Conservation (phyloP, 208 protist genomes). For the Trypanosoma congolense region DNA sequence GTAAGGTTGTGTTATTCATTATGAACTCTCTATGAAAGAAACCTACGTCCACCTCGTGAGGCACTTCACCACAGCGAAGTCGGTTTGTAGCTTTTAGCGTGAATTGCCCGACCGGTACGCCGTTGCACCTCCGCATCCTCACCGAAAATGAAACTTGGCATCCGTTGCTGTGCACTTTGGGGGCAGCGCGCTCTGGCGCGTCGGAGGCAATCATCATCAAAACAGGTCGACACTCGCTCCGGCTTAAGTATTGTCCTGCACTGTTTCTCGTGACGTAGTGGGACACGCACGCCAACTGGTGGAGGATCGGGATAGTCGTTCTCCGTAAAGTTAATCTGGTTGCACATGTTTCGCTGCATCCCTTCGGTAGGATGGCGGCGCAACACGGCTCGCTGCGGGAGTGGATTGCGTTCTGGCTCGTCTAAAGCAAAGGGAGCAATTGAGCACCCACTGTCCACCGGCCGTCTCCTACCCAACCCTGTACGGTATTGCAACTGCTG, state of each 20-base stretch:
- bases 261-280: constrained; percentile 29
- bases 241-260: constrained; percentile 26
- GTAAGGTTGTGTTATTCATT: no score
- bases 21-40: no score
- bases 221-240: constrained; percentile 14
- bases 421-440: constrained; percentile 26
- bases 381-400: neutral
- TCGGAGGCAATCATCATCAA: constrained; percentile 13
- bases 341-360: constrained; percentile 20
- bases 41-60: no score
- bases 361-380: neutral
- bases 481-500: neutral
- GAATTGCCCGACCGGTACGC: constrained; percentile 49
- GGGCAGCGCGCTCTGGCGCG: constrained; percentile 22
- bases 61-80: constrained; percentile 60
- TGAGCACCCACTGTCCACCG: neutral
- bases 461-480: neutral
- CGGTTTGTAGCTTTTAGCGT: constrained; percentile 36
- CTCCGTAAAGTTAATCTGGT: constrained; percentile 32
- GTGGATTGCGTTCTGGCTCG: constrained; percentile 22
- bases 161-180: constrained; percentile 20
- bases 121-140: constrained; percentile 28
- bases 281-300: constrained; percentile 39
- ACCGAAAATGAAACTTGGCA: constrained; percentile 47
- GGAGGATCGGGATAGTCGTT: constrained; percentile 65